Conservation (phyloP, 768 basidiomycete genomes). For the Hypholoma sublateritium region DNA sequence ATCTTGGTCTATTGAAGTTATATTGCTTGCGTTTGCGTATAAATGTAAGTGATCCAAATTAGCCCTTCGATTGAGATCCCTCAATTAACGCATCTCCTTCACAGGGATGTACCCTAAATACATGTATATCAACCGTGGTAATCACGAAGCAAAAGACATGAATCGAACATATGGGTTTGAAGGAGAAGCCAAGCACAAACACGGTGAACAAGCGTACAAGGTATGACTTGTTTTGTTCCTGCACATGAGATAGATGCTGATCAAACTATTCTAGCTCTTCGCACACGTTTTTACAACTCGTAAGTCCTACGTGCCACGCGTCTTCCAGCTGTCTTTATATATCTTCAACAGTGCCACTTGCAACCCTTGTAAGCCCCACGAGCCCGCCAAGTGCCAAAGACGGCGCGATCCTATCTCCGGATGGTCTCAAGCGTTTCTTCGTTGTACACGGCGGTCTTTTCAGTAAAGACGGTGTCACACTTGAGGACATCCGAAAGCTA, state of each 20-base stretch:
- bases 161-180: conserved; percentile 93
- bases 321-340: background rate
- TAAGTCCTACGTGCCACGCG: conserved; percentile 35
- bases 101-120: conserved; percentile 87
- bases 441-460: conserved; percentile 97
- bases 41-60: conserved; percentile 66
- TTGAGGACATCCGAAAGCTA: conserved; percentile 90
- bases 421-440: conserved; percentile 87
- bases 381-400: conserved; percentile 47
- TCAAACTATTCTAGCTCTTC: conserved; percentile 60
- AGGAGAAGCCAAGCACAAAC: conserved; percentile 95
- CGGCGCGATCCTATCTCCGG: conserved; percentile 73
- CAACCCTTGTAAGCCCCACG: conserved; percentile 80
- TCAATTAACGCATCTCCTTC: background rate
- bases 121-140: conserved; percentile 94
- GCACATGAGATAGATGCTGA: background rate
- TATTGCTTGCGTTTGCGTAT: conserved; percentile 89
- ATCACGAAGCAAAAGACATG: conserved; percentile 98
- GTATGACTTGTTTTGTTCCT: conserved; percentile 31
- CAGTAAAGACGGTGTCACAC: conserved; percentile 91
- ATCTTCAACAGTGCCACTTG: conserved; percentile 74
- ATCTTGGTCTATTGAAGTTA: conserved; percentile 94
- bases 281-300: conserved; percentile 90
- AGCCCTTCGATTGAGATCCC: too few species aligned
- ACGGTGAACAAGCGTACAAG: conserved; percentile 94